These are phyloP conservation scores for Baudoinia panamericana DNA, from an alignment of 495 filamentous ascomycete genomes.

Conservation along the genomic window DNA sequence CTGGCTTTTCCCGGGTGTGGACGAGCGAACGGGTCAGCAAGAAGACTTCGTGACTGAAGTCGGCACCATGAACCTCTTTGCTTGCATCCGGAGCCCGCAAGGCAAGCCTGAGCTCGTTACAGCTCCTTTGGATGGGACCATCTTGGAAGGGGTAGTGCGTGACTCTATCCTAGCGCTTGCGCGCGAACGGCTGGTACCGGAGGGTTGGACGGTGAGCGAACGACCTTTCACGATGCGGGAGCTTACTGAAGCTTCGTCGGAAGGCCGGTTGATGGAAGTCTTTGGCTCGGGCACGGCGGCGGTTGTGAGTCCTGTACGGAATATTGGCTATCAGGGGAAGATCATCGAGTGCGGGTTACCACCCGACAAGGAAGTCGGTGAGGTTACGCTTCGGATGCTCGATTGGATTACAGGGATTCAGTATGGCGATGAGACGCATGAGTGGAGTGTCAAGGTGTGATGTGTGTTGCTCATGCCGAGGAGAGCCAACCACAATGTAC, in stretches of 20 bases:
- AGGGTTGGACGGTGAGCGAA: slow-evolving; percentile 83
- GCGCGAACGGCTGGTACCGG: slow-evolving; percentile 61
- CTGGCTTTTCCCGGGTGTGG: slow-evolving; percentile 89
- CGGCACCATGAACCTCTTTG: slow-evolving; percentile 96
- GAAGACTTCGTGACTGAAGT: slow-evolving; percentile 93
- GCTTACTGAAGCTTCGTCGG: slow-evolving; percentile 60
- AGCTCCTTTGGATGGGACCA: slow-evolving; percentile 91
- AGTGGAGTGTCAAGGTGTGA: slow-evolving; percentile 46
- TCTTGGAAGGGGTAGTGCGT: slow-evolving; percentile 84
- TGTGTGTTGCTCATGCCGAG: too few relatives aligned
- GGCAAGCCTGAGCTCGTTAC: slow-evolving; percentile 85
- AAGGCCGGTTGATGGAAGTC: slow-evolving; percentile 79
- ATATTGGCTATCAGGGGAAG: slow-evolving; percentile 71
- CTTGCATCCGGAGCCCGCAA: slow-evolving; percentile 62
- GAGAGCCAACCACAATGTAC: too few relatives aligned
- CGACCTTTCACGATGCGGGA: slow-evolving; percentile 80
- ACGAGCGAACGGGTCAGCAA: slow-evolving; percentile 68
- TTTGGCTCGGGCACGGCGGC: slow-evolving; percentile 91
- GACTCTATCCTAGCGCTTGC: slow-evolving; percentile 78
- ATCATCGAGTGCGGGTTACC: slow-evolving; percentile 64
- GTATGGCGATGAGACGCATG: slow-evolving; percentile 82
- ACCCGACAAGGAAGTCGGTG: slow-evolving; percentile 70
- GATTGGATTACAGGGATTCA: slow-evolving; percentile 89
- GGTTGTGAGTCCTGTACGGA: slow-evolving; percentile 66
- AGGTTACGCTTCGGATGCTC: slow-evolving; percentile 76